Base-by-base conservation (phyloP, 768 basidiomycete species). In the Trichaptum fuscoviolaceum region DNA sequence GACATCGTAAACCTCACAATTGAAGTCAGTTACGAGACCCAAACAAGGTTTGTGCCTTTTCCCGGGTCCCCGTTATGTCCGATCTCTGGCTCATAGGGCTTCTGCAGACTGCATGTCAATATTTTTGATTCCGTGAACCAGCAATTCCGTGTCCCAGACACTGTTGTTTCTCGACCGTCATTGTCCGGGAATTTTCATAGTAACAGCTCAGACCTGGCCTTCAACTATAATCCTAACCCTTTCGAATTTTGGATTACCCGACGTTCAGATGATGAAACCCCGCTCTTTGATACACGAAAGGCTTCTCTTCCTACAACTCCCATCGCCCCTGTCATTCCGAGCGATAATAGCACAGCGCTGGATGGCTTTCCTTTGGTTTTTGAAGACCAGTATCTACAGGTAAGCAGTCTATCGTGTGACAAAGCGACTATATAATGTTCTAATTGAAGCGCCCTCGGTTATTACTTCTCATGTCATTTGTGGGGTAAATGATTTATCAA, bases 231-330 rank as follows among this genome's bases (percentile, higher is more conserved):
- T 1, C 7, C 81, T 0, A 77, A 79, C 0, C 91, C 92, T 0
- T 93, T 93, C 72, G 85, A 87, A 1, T 93, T 92, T 73, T 93
- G 90, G 90, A 86, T 93, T 68, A 90, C 89, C 1, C 85, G 90
- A 58, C 84, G 86, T 25, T 84, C 85, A 3, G 79, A 84, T 9
- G 74, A 81, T 35, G 80, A 78, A 7, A 70, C 72, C 59, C 88
- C 86, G 63, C 74, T 93, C 25, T 92, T 92, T 70, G 90, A 93
- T 71, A 92, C 91, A 0, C 83, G 91, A 57, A 73, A 82, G 9
- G 69, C 81, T 0, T 90, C 88, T 0, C 79, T 92, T 9, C 89
- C 90, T 1, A 67, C 78, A 2, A 83, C 88, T 2, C 85, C 87
- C 0, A 84, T 85, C 35, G 76, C 83, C n/a, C 81, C 89, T 12